Percentiles rank a stretch among this genome's conserved stretches.
Evolutionary conservation across 1,284 basidiomycete genomes (phyloP).

Genomic region (Acaromyces ingoldii): DNA sequence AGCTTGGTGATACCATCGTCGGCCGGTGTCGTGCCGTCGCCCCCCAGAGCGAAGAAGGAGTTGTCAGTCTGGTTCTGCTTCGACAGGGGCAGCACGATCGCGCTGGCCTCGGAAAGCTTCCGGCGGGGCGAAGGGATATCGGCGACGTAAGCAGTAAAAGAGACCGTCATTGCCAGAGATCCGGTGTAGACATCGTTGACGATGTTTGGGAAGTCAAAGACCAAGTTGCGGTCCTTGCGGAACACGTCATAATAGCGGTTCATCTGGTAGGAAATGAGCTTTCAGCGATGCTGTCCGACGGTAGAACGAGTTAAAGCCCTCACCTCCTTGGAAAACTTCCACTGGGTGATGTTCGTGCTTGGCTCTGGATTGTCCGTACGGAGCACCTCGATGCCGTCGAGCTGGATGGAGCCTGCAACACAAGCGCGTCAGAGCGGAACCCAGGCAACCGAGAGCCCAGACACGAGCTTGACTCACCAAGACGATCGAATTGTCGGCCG

Average conservation of each 20-base stretch:
- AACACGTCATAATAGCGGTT: conserved; percentile 24
- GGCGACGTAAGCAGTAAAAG: conserved; percentile 15
- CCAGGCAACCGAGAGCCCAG: conserved; percentile 17
- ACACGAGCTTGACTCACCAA: conserved; percentile 22
- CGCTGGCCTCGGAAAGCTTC: conserved; percentile 7
- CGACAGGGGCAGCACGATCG: conserved; percentile 29
- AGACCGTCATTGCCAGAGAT: conserved; percentile 12
- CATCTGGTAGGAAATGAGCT: neutral
- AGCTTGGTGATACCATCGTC: conserved; percentile 16
- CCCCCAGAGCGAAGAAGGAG: conserved; percentile 15
- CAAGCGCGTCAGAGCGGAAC: neutral
- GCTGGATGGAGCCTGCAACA: neutral
- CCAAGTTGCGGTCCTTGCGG: conserved; percentile 12
- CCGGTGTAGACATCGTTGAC: conserved; percentile 33
- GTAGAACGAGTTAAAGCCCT: too few species aligned
- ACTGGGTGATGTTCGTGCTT: conserved; percentile 20
- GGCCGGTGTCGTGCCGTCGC: neutral
- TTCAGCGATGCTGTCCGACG: too few species aligned
- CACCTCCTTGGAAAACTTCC: conserved; percentile 26
- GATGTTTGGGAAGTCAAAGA: conserved; percentile 37
- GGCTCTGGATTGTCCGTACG: conserved; percentile 38
- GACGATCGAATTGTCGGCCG: conserved; percentile 33
- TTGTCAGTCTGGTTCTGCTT: conserved; percentile 10
- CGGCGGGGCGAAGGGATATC: neutral
- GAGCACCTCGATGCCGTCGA: conserved; percentile 28